A percentile compares a stretch with the other conserved stretches of the same genome.
Evolutionary conservation across 257 asterid species (phyloP).

Genomic region (Capsicum baccatum): DNA sequence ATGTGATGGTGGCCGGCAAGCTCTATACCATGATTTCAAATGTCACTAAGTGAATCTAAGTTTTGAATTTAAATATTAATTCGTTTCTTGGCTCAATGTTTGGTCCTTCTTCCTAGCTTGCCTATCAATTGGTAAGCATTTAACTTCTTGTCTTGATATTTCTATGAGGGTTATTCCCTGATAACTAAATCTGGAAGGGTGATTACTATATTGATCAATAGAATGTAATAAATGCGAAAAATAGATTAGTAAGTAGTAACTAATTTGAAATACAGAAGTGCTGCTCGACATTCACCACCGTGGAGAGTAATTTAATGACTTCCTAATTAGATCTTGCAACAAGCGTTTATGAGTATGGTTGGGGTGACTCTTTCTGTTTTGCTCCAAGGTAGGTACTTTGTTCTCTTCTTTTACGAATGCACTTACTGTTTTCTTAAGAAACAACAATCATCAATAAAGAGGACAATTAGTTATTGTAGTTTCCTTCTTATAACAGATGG

Average conservation of each 20-base stretch:
- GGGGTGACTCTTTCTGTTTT: conserved; percentile 36
- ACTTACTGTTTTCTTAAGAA: neutral
- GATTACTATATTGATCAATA: neutral
- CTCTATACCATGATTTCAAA: conserved; percentile 72
- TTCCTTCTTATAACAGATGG: conserved; percentile 28
- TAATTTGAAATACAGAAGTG: neutral
- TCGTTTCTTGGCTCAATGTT: conserved; percentile 13
- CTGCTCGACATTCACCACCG: neutral
- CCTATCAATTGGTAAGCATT: neutral
- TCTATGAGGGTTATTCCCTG: neutral
- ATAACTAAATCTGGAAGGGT: neutral
- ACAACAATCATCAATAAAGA: neutral
- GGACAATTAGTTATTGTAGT: neutral
- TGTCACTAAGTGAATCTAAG: conserved; percentile 80
- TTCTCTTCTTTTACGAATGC: neutral
- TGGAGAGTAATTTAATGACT: neutral
- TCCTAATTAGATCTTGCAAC: conserved; percentile 29
- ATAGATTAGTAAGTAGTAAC: neutral
- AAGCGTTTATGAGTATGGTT: conserved; percentile 33
- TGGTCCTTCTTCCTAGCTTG: neutral
- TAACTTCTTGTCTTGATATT: neutral
- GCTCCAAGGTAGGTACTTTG: conserved; percentile 29
- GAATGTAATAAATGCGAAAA: neutral
- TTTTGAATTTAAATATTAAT: conserved; percentile 48
- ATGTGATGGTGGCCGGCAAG: conserved; percentile 83